These are phyloP conservation scores for Exobasidium cylindrosporum DNA, from an alignment of 1,284 basidiomycete species.

Conservation along the genomic window DNA sequence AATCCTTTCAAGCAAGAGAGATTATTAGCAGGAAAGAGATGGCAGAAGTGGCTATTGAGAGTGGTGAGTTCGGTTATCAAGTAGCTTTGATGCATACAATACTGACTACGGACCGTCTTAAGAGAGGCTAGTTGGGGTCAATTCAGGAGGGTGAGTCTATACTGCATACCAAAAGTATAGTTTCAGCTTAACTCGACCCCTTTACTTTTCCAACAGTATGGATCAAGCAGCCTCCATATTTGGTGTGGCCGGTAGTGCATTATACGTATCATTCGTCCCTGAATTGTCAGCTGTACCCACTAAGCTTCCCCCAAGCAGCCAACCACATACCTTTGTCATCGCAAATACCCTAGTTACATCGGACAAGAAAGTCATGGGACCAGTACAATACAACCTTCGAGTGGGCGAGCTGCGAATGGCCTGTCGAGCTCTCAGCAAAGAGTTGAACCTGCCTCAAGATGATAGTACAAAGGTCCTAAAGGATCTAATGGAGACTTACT, in stretches of 20 bases:
- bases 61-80: conserved; percentile 21
- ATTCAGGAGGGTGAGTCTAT: conserved; percentile 37
- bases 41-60: conserved; percentile 50
- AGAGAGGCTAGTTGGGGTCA: conserved; percentile 49
- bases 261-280: conserved; percentile 50
- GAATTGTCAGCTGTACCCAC: conserved; percentile 29
- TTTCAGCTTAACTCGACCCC: no score
- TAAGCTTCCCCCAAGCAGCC: conserved; percentile 25
- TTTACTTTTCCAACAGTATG: conserved; percentile 23
- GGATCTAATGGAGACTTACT: conserved; percentile 41
- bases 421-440: conserved; percentile 26
- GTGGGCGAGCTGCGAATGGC: conserved; percentile 51
- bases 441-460: conserved; percentile 25
- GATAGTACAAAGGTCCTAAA: conserved; percentile 27
- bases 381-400: conserved; percentile 52
- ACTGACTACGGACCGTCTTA: no score
- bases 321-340: conserved; percentile 42
- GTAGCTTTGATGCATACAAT: not conserved
- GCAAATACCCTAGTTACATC: conserved; percentile 49
- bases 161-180: no score
- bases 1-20: conserved; percentile 39
- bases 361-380: conserved; percentile 53
- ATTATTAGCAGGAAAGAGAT: conserved; percentile 42
- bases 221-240: conserved; percentile 53
- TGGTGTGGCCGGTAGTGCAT: conserved; percentile 36